phyloP scores from a whole-genome alignment of 148 eudicot genomes.

The Rhododendron ferrugineum region DNA sequence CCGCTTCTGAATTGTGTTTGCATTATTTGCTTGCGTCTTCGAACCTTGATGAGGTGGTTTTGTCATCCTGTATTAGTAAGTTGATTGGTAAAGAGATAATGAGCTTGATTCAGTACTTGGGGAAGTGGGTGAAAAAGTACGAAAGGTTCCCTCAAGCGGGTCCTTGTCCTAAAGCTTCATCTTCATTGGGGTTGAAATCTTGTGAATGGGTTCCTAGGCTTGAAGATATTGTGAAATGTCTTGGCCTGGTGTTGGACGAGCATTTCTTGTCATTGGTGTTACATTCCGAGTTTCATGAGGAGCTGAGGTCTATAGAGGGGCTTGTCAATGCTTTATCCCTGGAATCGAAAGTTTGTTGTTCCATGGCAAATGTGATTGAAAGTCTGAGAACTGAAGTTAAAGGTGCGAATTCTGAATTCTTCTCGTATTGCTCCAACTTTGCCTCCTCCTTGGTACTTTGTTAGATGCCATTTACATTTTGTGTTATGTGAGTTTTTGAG shows the following conservation, averaged over 20 bases:
- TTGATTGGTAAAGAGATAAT: conserved; percentile 55
- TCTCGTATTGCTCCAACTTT: not conserved
- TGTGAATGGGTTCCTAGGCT: conserved; percentile 63
- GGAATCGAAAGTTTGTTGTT: conserved; percentile 59
- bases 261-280: conserved; percentile 77
- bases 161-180: conserved; percentile 41
- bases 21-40: conserved; percentile 53
- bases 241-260: conserved; percentile 74
- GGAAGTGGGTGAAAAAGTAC: conserved; percentile 80
- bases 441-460: not conserved
- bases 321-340: conserved; percentile 49
- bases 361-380: conserved; percentile 45
- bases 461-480: not conserved
- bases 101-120: conserved; percentile 61
- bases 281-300: conserved; percentile 65
- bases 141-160: conserved; percentile 68
- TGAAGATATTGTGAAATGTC: conserved; percentile 46
- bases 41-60: conserved; percentile 68
- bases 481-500: not conserved
- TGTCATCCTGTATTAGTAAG: conserved; percentile 58
- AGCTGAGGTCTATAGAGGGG: conserved; percentile 50
- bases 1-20: conserved; percentile 57
- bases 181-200: conserved; percentile 38
- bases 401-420: conserved; percentile 26
- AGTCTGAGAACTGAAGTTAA: conserved; percentile 34